Evolutionary conservation across 2,329 filamentous ascomycete genomes (phyloP).

Genomic region (Dothideomycetes sp.): DNA sequence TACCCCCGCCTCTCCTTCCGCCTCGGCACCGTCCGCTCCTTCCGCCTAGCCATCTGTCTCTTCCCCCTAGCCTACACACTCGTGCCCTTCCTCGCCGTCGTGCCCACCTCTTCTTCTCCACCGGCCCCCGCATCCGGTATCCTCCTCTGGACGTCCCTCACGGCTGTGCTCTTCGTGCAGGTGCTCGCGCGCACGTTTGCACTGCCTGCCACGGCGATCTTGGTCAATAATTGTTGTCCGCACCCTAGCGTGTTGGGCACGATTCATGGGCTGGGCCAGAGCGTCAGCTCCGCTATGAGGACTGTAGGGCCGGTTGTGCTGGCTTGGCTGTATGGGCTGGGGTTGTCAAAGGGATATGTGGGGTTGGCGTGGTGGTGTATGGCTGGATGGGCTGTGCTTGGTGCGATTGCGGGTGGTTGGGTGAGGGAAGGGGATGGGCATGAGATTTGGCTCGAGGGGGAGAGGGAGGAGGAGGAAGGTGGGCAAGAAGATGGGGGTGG

Average conservation of each 20-base stretch:
- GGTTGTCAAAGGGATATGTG: constrained; percentile 41
- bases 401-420: constrained; percentile 46
- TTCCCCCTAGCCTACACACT: constrained; percentile 35
- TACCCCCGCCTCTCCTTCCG: constrained; percentile 31
- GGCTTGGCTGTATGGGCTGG: constrained; percentile 42
- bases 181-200: constrained; percentile 39
- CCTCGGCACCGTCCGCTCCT: constrained; percentile 30
- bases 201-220: constrained; percentile 46
- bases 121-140: constrained; percentile 29
- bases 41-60: constrained; percentile 28
- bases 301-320: constrained; percentile 45
- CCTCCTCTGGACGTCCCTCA: constrained; percentile 32
- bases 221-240: constrained; percentile 50
- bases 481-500: no score
- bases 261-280: constrained; percentile 48
- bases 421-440: constrained; percentile 55
- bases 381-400: constrained; percentile 41
- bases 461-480: constrained; percentile 22
- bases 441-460: constrained; percentile 43
- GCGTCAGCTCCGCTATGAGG: constrained; percentile 40
- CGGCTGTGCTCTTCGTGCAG: constrained; percentile 30
- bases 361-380: constrained; percentile 48
- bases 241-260: constrained; percentile 46
- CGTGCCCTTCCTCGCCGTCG: constrained; percentile 30
- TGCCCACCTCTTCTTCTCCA: constrained; percentile 27